These are phyloP conservation scores for Hypomontagnella submonticulosa DNA, from an alignment of 495 filamentous ascomycete species.

Conservation along the genomic window DNA sequence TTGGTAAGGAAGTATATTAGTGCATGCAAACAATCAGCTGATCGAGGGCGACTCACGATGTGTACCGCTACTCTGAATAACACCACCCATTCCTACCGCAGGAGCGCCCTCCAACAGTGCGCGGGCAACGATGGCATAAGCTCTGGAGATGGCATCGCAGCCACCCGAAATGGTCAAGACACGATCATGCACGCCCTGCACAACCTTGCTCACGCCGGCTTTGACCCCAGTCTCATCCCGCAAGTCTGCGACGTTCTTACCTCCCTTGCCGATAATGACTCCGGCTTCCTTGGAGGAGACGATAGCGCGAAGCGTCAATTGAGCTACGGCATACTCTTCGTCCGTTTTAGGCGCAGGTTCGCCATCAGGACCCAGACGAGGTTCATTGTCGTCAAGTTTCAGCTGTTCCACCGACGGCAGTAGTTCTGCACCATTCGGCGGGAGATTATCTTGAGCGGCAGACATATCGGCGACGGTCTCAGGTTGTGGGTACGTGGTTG, in stretches of 20 bases:
- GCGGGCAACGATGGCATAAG: conserved; percentile 92
- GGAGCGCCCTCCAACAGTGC: conserved; percentile 92
- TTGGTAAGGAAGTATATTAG: conserved; percentile 52
- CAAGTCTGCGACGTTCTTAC: conserved; percentile 97
- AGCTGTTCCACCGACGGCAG: conserved; percentile 55
- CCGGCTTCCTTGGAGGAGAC: conserved; percentile 98
- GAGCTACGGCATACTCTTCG: conserved; percentile 91
- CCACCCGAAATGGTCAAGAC: conserved; percentile 93
- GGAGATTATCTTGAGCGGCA: conserved; percentile 55
- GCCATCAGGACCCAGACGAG: conserved; percentile 71
- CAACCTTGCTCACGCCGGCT: conserved; percentile 98
- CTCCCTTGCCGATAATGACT: conserved; percentile 97
- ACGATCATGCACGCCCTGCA: conserved; percentile 95
- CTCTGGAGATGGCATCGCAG: conserved; percentile 84
- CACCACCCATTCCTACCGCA: conserved; percentile 91
- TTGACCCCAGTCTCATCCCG: conserved; percentile 97
- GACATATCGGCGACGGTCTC: conserved; percentile 54
- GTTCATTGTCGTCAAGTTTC: conserved; percentile 63
- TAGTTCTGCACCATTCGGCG: conserved; percentile 59
- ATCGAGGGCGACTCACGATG: conserved; percentile 78
- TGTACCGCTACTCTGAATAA: conserved; percentile 84
- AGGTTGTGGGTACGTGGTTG: conserved; percentile 8
- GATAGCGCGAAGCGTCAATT: conserved; percentile 94
- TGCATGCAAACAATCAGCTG: conserved; percentile 3
- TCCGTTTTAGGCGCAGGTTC: conserved; percentile 85